Conservation (phyloP, 2,329 filamentous ascomycete species). For the Sporothrix euskadiensis region DNA sequence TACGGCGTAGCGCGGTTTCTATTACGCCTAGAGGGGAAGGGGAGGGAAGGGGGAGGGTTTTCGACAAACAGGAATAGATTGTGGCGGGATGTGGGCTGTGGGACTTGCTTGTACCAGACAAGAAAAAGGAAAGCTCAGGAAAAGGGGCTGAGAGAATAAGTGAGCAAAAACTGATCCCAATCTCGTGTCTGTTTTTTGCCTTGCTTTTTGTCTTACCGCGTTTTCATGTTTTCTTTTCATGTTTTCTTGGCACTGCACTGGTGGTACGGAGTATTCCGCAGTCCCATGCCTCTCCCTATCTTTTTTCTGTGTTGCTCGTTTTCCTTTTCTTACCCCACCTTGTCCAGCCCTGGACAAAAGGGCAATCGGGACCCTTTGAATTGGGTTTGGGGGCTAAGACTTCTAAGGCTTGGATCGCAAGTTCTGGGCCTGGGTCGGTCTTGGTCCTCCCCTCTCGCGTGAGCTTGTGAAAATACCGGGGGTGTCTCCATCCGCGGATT, state of each 20-base stretch:
- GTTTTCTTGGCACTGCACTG: neutral
- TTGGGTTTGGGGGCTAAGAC: slow-evolving; percentile 7
- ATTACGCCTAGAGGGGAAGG: neutral
- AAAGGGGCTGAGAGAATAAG: neutral
- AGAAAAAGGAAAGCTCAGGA: neutral
- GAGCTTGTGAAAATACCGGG: neutral
- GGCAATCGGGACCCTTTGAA: slow-evolving; percentile 10
- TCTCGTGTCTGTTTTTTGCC: neutral
- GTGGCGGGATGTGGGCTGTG: neutral
- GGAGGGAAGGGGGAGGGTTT: neutral
- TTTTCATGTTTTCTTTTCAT: neutral
- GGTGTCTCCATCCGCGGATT: neutral
- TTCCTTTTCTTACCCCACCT: neutral
- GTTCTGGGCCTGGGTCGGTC: neutral
- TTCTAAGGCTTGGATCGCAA: neutral
- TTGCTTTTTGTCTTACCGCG: neutral
- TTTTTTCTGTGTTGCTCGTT: neutral
- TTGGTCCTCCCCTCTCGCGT: neutral
- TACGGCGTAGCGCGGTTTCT: slow-evolving; percentile 19
- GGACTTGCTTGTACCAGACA: neutral
- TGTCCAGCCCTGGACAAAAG: neutral
- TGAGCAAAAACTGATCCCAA: neutral
- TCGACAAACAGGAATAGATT: neutral
- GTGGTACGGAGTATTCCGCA: neutral
- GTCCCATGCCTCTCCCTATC: neutral